Conservation (phyloP, 768 basidiomycete genomes). For the Termitomyces sp. region DNA sequence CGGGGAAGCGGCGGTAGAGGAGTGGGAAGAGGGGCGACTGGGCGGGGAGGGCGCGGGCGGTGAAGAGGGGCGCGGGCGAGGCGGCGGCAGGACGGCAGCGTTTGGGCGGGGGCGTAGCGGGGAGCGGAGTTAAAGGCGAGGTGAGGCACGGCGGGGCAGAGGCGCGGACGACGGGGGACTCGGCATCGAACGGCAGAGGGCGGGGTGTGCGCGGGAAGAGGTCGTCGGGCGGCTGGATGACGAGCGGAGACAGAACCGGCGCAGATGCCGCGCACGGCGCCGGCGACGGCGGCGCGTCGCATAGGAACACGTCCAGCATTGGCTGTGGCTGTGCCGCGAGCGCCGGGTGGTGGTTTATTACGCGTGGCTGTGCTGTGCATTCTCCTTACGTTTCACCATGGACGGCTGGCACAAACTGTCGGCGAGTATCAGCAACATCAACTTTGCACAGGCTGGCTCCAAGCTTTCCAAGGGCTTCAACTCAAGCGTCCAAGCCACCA, state of each 20-base stretch:
- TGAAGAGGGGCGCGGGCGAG: constrained; percentile 13
- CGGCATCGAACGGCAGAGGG: neutral
- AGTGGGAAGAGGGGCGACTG: constrained; percentile 46
- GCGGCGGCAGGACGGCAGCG: neutral
- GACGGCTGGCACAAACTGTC: constrained; percentile 67
- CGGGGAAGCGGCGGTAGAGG: constrained; percentile 68
- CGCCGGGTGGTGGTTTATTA: no score
- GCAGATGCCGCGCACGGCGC: neutral
- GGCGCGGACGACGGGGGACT: constrained; percentile 3
- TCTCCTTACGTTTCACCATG: constrained; percentile 26
- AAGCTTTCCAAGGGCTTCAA: constrained; percentile 77
- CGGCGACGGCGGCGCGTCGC: neutral
- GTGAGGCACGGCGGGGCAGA: neutral
- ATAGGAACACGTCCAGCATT: constrained; percentile 2
- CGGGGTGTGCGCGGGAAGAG: neutral
- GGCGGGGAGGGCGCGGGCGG: constrained; percentile 46
- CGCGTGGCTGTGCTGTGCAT: no score
- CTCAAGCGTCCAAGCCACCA: constrained; percentile 80
- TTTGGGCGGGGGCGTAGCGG: neutral
- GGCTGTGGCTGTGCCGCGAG: neutral
- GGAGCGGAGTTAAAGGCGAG: neutral
- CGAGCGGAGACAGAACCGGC: neutral
- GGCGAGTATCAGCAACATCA: constrained; percentile 55
- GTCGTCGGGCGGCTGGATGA: neutral
- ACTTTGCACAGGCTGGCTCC: constrained; percentile 69